Evolutionary conservation across 768 basidiomycete genomes (phyloP).

Genomic region (Auricularia cornea): DNA sequence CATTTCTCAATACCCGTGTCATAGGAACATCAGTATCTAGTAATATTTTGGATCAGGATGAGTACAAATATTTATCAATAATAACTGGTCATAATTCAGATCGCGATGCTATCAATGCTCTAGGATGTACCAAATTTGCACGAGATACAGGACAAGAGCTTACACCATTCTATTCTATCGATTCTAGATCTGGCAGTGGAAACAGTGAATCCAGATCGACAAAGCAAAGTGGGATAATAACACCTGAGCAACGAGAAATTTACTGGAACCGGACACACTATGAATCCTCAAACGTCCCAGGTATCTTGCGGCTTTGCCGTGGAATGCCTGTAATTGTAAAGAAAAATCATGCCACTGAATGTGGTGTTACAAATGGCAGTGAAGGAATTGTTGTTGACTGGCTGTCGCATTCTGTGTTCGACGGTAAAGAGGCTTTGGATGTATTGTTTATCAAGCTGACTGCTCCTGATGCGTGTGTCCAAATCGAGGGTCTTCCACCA

Average conservation of each 20-base stretch:
- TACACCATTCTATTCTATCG: too few species aligned
- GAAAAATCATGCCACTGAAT: background rate
- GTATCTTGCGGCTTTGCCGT: background rate
- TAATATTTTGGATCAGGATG: too few species aligned
- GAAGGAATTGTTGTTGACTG: background rate
- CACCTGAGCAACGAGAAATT: background rate
- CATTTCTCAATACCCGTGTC: too few species aligned
- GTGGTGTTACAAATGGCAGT: background rate
- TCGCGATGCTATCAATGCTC: too few species aligned
- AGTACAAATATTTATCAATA: too few species aligned
- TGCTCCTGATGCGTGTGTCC: too few species aligned
- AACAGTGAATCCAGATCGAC: conserved; percentile 9
- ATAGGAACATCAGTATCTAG: too few species aligned
- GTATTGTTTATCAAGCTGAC: background rate
- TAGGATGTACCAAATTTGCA: too few species aligned
- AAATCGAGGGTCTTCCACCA: background rate
- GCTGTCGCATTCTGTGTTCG: background rate
- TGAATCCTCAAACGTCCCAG: background rate
- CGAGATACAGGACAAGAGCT: too few species aligned
- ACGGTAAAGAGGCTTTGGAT: background rate
- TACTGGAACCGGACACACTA: background rate
- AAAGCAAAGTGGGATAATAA: background rate
- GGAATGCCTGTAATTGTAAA: conserved; percentile 2
- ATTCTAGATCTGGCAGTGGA: too few species aligned
- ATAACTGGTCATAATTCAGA: too few species aligned